Evolutionary conservation across 805 yeast genomes (phyloP), one percentile per base, ranked within the genome.

Genomic region (Zygoascus tannicola): DNA sequence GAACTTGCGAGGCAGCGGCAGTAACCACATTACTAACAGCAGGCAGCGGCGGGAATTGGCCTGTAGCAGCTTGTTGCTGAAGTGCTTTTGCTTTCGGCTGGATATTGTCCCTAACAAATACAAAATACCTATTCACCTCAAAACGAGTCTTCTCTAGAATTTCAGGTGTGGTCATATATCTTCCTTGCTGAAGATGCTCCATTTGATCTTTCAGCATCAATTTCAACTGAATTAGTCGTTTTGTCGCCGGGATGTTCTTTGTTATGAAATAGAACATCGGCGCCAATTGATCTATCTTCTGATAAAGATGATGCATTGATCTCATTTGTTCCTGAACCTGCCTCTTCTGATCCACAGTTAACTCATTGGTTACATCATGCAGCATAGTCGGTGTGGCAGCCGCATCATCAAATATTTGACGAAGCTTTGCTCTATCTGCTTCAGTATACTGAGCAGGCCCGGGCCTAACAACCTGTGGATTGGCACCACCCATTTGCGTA

Each of bases 231-330:
- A 87, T 71, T 47, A 87, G 73, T 52, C 84, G 75, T 55, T 76
- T 78, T 1, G 94, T 81, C 7, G 85, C 88, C 40, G 79, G 84
- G 40, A 71, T 73, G 59, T 82, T 83, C 53, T 80, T 78, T 1
- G 94, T 82, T 48, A 85, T 68, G 46, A 81, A 73, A 56, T 75
- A 86, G 55, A 84, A 85, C 56, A 83, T 79, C 32, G 94, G 86
- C 34, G 85, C 76, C 35, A 86, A 69, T 48, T 80, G 80, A 57
- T 85, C 94, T 15, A 82, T 81, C 49, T 80, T 73, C 32, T 78
- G 71, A 60, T 75, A 77, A 50, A 81, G 70, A 54, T 76, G 81
- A 44, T 57, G 60, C 48, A 63, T 64, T 16, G 68, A 53, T 26
- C 65, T 59, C 26, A 83, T 69, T 23, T 75, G 67, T 35, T 69